Evolutionary conservation across 73 alveolate genomes (phyloP).

Genomic region (Paramecium tetraurelia): DNA sequence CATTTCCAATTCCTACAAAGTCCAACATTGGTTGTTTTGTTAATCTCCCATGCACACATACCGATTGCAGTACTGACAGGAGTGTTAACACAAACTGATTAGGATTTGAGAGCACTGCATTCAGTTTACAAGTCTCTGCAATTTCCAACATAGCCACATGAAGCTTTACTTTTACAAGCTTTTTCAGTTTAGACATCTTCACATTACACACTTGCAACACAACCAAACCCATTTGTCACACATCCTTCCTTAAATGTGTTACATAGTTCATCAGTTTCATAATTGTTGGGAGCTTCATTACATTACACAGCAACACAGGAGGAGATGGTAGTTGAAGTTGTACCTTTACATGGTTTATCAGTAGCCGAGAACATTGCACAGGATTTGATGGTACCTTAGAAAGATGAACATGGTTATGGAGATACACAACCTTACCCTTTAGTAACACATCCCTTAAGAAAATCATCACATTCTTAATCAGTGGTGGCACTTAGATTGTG

Average conservation of each 20-base stretch:
- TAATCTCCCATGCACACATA: constrained; percentile 31
- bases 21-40: not conserved
- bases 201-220: not conserved
- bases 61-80: constrained; percentile 16
- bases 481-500: not conserved
- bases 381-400: not conserved
- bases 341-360: constrained; percentile 30
- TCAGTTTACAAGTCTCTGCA: not conserved
- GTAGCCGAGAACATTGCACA: constrained; percentile 37
- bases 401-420: constrained; percentile 26
- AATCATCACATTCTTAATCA: constrained; percentile 13
- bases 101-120: not conserved
- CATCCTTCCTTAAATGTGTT: constrained; percentile 22
- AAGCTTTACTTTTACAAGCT: not conserved
- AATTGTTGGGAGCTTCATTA: constrained; percentile 34
- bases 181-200: not conserved
- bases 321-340: not conserved
- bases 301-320: not conserved
- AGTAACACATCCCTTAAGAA: constrained; percentile 1
- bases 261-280: constrained; percentile 25
- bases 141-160: not conserved
- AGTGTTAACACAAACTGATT: not conserved
- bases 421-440: constrained; percentile 41
- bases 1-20: constrained; percentile 31
- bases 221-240: constrained; percentile 26